These are phyloP conservation scores for Salix udensis DNA, from an alignment of 345 rosid species.

Conservation along the genomic window DNA sequence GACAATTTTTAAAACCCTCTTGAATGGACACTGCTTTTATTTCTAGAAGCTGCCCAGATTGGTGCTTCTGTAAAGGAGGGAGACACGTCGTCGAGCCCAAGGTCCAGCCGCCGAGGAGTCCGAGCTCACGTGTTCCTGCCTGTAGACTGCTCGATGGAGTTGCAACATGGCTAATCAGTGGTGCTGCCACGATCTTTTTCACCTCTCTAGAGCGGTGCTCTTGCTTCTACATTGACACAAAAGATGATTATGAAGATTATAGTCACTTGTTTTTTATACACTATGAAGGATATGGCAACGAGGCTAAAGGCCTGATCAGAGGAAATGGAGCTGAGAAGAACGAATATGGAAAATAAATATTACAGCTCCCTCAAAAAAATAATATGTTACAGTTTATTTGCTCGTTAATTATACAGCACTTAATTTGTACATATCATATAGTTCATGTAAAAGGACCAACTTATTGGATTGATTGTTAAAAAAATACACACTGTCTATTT, in stretches of 20 bases:
- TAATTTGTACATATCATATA: too few species aligned
- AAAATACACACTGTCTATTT: too few species aligned
- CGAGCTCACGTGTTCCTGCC: conserved; percentile 4
- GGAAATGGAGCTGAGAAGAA: too few species aligned
- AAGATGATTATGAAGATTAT: not conserved
- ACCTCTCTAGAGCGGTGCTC: conserved; percentile 35
- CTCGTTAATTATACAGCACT: too few species aligned
- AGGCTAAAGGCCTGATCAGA: too few species aligned
- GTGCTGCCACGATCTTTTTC: conserved; percentile 42
- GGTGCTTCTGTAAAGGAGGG: not conserved
- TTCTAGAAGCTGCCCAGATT: not conserved
- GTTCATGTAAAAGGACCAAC: too few species aligned
- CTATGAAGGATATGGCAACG: too few species aligned
- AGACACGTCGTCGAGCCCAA: not conserved
- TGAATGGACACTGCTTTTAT: not conserved
- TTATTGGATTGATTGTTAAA: too few species aligned
- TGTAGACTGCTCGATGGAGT: conserved; percentile 14
- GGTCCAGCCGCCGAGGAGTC: not conserved
- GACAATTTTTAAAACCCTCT: not conserved
- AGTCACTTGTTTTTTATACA: too few species aligned
- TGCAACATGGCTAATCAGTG: conserved; percentile 25
- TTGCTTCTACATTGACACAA: conserved; percentile 37
- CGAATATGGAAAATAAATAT: too few species aligned
- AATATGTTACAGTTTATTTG: too few species aligned
- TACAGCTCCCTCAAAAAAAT: too few species aligned